phyloP scores from a whole-genome alignment of 352 stramenopile species.

The Pythium rishiriense region DNA sequence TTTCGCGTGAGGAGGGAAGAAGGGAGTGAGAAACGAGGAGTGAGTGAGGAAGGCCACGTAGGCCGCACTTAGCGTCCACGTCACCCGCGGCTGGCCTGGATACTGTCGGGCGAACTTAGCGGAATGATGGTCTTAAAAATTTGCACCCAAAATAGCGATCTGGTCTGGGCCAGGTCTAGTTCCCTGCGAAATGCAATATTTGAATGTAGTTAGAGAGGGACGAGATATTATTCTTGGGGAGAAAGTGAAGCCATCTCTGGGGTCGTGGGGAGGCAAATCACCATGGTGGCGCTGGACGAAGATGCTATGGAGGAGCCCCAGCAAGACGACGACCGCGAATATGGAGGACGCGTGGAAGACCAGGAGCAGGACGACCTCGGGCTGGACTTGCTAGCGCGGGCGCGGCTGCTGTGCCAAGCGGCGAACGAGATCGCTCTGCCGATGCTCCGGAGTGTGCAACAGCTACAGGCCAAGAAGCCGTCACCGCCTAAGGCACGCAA shows the following conservation, averaged over 20 bases:
- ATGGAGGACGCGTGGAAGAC: not conserved
- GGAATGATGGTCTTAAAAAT: constrained; percentile 9
- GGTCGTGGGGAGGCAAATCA: not conserved
- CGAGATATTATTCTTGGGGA: not conserved
- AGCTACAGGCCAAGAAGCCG: constrained; percentile 10
- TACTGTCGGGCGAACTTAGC: constrained; percentile 12
- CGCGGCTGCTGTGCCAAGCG: constrained; percentile 23
- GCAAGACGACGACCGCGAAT: constrained; percentile 5
- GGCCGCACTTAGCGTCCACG: constrained; percentile 25
- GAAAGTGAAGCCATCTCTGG: constrained; percentile 19
- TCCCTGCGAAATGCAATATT: no score
- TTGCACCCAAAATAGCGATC: not conserved
- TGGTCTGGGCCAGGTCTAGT: no score
- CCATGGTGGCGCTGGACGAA: constrained; percentile 10
- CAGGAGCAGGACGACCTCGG: constrained; percentile 10
- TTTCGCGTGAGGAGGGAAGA: constrained; percentile 19
- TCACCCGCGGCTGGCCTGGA: not conserved
- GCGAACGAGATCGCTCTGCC: constrained; percentile 34
- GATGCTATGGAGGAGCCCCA: constrained; percentile 16
- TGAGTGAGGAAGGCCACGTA: constrained; percentile 22
- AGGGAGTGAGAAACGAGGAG: constrained; percentile 9
- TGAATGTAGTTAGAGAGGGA: not conserved
- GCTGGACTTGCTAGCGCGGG: constrained; percentile 21
- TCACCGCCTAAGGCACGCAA: constrained; percentile 6
- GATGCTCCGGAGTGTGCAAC: constrained; percentile 23